phyloP scores from a whole-genome alignment of 2,329 filamentous ascomycete species.

The Ophiostoma triangulosporum region DNA sequence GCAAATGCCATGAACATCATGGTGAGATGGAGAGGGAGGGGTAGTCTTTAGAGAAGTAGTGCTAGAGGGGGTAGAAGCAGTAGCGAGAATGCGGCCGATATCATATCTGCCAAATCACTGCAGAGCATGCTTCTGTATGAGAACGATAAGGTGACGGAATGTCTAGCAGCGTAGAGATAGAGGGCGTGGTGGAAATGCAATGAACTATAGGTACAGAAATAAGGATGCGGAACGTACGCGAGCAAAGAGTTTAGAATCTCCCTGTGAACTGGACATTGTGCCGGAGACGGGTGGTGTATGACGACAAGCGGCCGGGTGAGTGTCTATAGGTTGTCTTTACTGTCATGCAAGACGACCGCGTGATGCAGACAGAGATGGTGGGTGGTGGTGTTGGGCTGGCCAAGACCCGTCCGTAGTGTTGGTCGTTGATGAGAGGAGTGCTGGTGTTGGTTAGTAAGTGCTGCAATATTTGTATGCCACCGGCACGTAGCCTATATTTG shows the following conservation, averaged over 20 bases:
- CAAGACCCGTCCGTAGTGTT: no score
- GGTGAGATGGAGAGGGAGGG: constrained; percentile 10
- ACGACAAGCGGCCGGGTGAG: neutral
- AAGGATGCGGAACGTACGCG: constrained; percentile 45
- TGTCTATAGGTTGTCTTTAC: neutral
- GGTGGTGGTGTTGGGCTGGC: no score
- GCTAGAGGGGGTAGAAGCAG: neutral
- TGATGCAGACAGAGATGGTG: neutral
- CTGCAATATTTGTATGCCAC: no score
- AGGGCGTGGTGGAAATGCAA: neutral
- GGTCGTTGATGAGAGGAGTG: neutral
- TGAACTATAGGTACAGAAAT: no score
- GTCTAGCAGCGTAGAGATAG: neutral
- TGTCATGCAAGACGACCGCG: neutral
- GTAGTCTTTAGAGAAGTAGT: neutral
- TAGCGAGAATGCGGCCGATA: neutral
- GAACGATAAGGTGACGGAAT: neutral
- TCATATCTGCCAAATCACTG: no score
- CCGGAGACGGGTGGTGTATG: neutral
- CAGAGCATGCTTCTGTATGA: neutral
- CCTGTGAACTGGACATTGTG: constrained; percentile 42
- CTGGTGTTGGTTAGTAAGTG: no score
- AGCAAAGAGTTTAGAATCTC: constrained; percentile 98
- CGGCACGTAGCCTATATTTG: neutral
- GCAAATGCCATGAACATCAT: constrained; percentile 42